Conservation (phyloP, 305 asterid genomes). For the Plantago rigida region DNA sequence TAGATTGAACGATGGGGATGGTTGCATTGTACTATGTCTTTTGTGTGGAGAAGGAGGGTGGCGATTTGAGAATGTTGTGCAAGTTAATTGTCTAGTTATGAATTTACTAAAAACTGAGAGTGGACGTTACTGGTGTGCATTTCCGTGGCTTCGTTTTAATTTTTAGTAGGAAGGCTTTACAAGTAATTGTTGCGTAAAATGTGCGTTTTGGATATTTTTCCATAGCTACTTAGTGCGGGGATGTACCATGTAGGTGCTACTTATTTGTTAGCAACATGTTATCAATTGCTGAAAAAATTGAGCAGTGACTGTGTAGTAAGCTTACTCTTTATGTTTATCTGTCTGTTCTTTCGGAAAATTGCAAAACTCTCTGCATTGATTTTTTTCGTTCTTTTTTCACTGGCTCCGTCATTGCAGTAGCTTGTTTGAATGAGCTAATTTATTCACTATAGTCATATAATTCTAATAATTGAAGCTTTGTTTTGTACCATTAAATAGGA, state of each 20-base stretch:
- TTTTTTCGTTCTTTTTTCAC: too few species aligned
- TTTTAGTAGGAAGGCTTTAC: neutral
- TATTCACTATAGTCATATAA: neutral
- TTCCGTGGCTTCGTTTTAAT: neutral
- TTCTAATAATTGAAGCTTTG: neutral
- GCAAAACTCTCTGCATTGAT: too few species aligned
- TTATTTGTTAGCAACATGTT: neutral
- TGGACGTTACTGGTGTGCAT: neutral
- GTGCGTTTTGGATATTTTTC: neutral
- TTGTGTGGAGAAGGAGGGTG: neutral
- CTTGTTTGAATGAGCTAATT: neutral
- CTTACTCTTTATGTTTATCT: too few species aligned
- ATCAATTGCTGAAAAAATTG: too few species aligned
- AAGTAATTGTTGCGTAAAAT: neutral
- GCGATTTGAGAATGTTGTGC: neutral
- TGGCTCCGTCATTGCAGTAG: neutral
- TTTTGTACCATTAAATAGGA: slow-evolving; percentile 31
- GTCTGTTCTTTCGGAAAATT: too few species aligned
- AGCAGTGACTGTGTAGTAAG: neutral
- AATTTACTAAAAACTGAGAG: neutral
- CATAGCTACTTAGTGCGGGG: neutral
- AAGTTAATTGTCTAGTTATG: neutral
- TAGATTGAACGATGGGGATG: neutral
- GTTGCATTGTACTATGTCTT: neutral
- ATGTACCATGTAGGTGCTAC: too few species aligned